Base-by-base conservation (phyloP, 257 asterid genomes). In the Salvia rosmarinus region DNA sequence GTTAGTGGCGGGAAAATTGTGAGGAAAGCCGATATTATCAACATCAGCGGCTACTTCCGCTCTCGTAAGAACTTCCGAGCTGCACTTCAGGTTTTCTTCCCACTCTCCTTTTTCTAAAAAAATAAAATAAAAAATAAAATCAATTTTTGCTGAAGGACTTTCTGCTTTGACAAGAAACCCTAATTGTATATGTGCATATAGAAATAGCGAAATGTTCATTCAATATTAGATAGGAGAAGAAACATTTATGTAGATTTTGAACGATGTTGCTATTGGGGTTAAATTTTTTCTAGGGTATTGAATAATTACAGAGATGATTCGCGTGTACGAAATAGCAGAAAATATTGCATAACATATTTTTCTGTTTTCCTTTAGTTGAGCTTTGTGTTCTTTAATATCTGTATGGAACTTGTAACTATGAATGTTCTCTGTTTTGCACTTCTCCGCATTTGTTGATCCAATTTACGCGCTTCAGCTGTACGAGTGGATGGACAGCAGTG, bases 401-500 rank as follows among this genome's bases (percentile, higher is more conserved):
- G 30, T 68, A 9, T 28, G 52, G 47, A 35, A 66, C 60, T 6
- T 68, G 13, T 47, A 19, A 54, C 55, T 58, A 14, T 34, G n/a
- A 14, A 14, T 57, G 23, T 60, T 59, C 70, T 76, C 78, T 78
- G 60, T 50, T 43, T 59, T 34, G 58, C 12, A 0, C 6, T 55
- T 77, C 40, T 68, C 49, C 19, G 14, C 47, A 14, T 25, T 16
- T 73, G 54, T 46, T 32, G 68, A 39, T 42, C 43, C 68, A 19
- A 55, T 54, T 70, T 67, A 19, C 52, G 5, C 32, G 43, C 51
- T 71, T 75, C 88, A 91, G 98, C 67, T 91, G 39, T 82, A 79
- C 49, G 86, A 86, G 37, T 91, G 98, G 96, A 64, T 84, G 80
- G 89, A 85, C 32, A 78, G 72, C 84, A 77, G 77, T 74, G 79